Evolutionary conservation across 2,329 filamentous ascomycete genomes (phyloP).

Genomic region (Cercospora berteroae): DNA sequence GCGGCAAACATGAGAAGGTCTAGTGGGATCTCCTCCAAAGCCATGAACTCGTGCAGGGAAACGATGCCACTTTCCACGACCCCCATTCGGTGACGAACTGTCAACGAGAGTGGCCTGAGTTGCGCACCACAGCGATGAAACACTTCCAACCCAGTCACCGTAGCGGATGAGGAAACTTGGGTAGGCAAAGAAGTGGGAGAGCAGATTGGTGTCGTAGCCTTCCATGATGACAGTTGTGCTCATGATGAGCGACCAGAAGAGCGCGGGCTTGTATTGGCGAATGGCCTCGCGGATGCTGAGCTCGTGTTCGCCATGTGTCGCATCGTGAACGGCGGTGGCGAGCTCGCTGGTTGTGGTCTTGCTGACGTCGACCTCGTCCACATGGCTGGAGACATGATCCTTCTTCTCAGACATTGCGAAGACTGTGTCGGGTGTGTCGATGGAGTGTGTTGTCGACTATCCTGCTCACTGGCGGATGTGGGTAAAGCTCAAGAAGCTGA

Average conservation of each 20-base stretch:
- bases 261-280: constrained; percentile 6
- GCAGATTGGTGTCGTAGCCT: constrained; percentile 52
- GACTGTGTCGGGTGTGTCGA: not conserved
- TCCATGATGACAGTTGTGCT: constrained; percentile 49
- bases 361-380: not conserved
- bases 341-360: not conserved
- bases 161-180: constrained; percentile 39
- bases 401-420: not conserved
- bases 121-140: not conserved
- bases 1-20: not conserved
- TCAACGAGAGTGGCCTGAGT: not conserved
- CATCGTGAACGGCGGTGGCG: not conserved
- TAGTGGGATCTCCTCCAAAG: not conserved
- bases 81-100: not conserved
- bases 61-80: not conserved
- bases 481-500: not conserved
- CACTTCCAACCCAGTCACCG: constrained; percentile 32
- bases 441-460: not conserved
- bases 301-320: constrained; percentile 1
- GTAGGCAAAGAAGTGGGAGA: constrained; percentile 38
- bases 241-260: constrained; percentile 7
- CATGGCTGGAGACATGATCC: not conserved
- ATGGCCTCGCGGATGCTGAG: constrained; percentile 3
- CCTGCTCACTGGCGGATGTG: not conserved
- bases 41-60: not conserved